Base-by-base conservation (phyloP, 176 grass and related monocot species). In the Hyparrhenia diplandra region DNA sequence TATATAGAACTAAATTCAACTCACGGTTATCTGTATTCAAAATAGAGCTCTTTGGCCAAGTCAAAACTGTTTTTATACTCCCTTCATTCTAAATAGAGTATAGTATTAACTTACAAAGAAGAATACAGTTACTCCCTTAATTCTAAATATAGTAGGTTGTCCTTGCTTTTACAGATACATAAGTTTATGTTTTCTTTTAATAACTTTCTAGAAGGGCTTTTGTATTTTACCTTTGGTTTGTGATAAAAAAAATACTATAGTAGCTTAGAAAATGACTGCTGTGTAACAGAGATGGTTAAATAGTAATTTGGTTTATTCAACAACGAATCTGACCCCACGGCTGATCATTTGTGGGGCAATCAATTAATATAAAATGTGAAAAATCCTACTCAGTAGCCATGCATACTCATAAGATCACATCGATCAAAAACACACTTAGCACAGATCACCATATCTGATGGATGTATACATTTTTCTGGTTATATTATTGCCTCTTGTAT, bases 401-500 rank as follows among this genome's bases (percentile, higher is more conserved):
- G 12, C 35, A 32, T n/a, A 41, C 20, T 42, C 11, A 75, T 42
- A 76, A 76, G 28, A 31, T 71, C 20, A 32, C 37, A 34, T 31
- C 28, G 31, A 43, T 76, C 73, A 6, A 5, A 37, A 73, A 49
- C 58, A 64, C 42, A 74, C 36, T 71, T 59, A 32, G 29, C 39
- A 34, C 17, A 75, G 23, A 81, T 68, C 28, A 75, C 28, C 60
- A 83, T 55, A 30, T 71, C 69, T 14, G 6, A 64, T 77, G 70
- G 65, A 74, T 55, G 37, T 55, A 55, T 28, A 18, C 28, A 30
- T 17, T 55, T 77, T 31, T n/a, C 43, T 10, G 17, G 16, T 73
- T 83, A 78, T 11, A 66, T 61, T 79, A 74, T 25, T 68, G 40
- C 23, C 73, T 3, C 12, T 73, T 72, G 72, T 46, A 82, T 67